Percentiles rank a stretch among this genome's conserved stretches.
Evolutionary conservation across 176 grass and related monocot species (phyloP).

Genomic region (Ananas comosus): DNA sequence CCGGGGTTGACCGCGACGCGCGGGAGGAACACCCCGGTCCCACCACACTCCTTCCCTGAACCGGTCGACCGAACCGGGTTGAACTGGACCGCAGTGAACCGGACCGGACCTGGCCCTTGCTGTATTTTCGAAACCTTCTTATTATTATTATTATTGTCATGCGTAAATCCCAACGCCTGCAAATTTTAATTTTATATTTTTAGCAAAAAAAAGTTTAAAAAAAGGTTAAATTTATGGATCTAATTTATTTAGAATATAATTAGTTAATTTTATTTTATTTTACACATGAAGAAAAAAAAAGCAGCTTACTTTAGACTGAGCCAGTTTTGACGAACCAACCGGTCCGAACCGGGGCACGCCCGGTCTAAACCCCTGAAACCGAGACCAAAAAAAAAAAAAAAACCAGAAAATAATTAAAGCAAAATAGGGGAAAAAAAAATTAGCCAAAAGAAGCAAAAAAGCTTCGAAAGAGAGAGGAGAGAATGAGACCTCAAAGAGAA

Average conservation of each 20-base stretch:
- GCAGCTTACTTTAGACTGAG: neutral
- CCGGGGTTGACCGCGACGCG: neutral
- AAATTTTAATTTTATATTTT: neutral
- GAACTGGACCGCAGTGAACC: neutral
- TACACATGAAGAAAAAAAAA: too few species aligned
- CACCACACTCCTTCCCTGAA: neutral
- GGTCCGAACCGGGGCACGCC: neutral
- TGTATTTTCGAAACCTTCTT: neutral
- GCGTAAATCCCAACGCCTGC: neutral
- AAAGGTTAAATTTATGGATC: neutral
- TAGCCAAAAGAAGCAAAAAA: neutral
- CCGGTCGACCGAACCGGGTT: neutral
- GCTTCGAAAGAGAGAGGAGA: neutral
- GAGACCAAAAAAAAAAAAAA: neutral
- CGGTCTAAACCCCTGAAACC: neutral
- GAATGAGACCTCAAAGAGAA: neutral
- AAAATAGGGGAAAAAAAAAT: neutral
- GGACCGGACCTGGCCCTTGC: neutral
- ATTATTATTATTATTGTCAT: too few species aligned
- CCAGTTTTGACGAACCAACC: neutral
- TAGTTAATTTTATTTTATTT: too few species aligned
- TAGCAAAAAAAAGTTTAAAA: neutral
- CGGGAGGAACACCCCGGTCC: slow-evolving; percentile 5
- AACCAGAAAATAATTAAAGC: neutral
- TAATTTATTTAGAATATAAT: too few species aligned